These are phyloP conservation scores for Haplographium delicatum DNA, from an alignment of 495 filamentous ascomycete species.

Conservation along the genomic window DNA sequence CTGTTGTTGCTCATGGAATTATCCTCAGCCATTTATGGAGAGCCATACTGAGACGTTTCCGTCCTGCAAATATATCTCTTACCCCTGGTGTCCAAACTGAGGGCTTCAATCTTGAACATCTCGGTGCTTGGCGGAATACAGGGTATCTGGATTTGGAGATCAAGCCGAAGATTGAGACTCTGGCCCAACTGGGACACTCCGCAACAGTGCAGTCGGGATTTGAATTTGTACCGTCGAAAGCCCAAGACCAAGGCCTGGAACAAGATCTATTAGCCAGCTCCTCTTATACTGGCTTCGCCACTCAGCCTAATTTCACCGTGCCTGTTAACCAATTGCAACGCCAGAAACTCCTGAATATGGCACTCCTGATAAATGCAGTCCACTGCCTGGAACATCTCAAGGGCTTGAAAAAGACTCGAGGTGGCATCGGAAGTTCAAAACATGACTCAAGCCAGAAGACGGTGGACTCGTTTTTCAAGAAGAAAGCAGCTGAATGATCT, in stretches of 20 bases:
- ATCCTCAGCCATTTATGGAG: slow-evolving; percentile 65
- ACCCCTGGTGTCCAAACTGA: slow-evolving; percentile 12
- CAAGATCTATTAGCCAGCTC: not conserved
- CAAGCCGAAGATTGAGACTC: not conserved
- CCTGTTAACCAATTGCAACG: not conserved
- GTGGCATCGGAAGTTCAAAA: slow-evolving; percentile 69
- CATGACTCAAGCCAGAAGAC: slow-evolving; percentile 68
- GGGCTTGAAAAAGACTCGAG: slow-evolving; percentile 67
- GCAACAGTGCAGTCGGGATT: too few relatives aligned
- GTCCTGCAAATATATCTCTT: slow-evolving; percentile 32
- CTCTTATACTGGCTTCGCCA: not conserved
- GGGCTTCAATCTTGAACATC: slow-evolving; percentile 20
- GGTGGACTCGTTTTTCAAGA: slow-evolving; percentile 74
- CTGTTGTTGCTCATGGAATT: slow-evolving; percentile 75
- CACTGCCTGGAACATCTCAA: slow-evolving; percentile 65
- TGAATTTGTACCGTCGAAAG: not conserved
- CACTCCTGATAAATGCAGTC: slow-evolving; percentile 42
- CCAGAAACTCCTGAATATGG: slow-evolving; percentile 5
- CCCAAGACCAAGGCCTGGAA: not conserved
- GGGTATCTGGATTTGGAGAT: slow-evolving; percentile 53
- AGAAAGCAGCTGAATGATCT: slow-evolving; percentile 33
- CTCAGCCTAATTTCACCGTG: not conserved
- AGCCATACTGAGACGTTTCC: slow-evolving; percentile 50
- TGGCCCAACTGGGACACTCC: not conserved
- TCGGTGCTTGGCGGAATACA: slow-evolving; percentile 62